phyloP scores from a whole-genome alignment of 257 asterid genomes.

The Paulownia fortunei region DNA sequence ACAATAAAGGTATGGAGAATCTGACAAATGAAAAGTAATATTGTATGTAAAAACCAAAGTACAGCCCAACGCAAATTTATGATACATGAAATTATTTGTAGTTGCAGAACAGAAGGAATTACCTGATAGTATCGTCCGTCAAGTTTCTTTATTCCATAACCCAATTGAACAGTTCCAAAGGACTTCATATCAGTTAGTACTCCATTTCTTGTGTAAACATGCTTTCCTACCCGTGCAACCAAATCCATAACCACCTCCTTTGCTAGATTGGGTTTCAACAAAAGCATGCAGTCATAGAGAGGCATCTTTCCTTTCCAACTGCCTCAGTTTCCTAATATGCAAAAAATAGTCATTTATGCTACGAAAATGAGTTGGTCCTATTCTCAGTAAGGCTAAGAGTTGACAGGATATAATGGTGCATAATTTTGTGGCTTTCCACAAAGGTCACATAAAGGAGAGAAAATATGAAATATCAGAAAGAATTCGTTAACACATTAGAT shows the following conservation, averaged over 20 bases:
- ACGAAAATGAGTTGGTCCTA: conserved; percentile 18
- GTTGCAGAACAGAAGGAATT: neutral
- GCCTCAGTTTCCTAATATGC: conserved; percentile 20
- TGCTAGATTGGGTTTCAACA: conserved; percentile 66
- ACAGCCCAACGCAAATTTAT: neutral
- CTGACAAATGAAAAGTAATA: neutral
- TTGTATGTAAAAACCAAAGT: neutral
- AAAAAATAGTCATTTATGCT: neutral
- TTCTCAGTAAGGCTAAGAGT: neutral
- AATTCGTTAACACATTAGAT: neutral
- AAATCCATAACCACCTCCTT: conserved; percentile 55
- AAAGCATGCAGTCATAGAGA: conserved; percentile 89
- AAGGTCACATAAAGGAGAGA: neutral
- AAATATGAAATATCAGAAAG: neutral
- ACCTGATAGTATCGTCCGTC: conserved; percentile 91
- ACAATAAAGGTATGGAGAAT: neutral
- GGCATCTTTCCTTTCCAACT: conserved; percentile 62
- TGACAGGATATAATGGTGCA: neutral
- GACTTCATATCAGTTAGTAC: conserved; percentile 67
- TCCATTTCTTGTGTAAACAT: conserved; percentile 72
- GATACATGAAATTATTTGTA: neutral
- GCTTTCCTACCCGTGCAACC: conserved; percentile 66
- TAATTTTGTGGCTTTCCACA: neutral
- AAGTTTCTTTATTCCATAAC: conserved; percentile 86
- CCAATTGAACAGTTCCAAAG: conserved; percentile 68